Base-by-base conservation (phyloP, 2,329 filamentous ascomycete genomes). In the Emmonsiellopsis sp. region DNA sequence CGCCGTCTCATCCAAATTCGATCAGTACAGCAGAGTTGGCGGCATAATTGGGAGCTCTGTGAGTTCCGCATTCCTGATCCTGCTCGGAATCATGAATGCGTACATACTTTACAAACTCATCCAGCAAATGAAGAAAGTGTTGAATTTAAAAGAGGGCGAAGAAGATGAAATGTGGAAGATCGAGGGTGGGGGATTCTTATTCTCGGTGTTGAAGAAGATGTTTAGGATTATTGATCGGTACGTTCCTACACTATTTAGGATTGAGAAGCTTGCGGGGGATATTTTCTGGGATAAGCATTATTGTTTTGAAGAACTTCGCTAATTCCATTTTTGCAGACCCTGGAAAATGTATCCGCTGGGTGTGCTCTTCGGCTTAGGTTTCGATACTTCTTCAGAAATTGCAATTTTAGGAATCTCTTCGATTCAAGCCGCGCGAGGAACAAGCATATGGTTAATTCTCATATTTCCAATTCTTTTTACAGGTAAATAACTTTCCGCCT, bases 291-390 rank as follows among this genome's bases (percentile, higher is more conserved):
- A 26, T 26, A 26, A 26, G 20, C 20, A 26, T 26, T 26, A 26
- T 26, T 26, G 20, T 26, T 26, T 26, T 26, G 5, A 26, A 26
- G 20, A 26, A 16, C 15, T 1, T 5, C 30, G 11, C 15, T 40
- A 6, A 11, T 40, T 40, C 37, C 8, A 11, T 9, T 50, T 30
- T 41, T 8, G 7, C 45, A 74, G 72, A 1, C 70, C 73, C 0
- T 97, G 92, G 92, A 97, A 97, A 70, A 95, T 95, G 90, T 93
- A 94, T 61, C 90, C 89, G 0, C 74, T 95, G 0, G 92, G 92
- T 0, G 78, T 97, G 0, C 74, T 97, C 4, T 97, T 92, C 63
- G 93, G 92, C 0, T 76, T 97, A 0, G 93, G 92, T 0, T 97
- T 98, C 67, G 93, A 97, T 67, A 97, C 93, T 0, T 94, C 87